These are phyloP conservation scores for Penicillium mononematosum DNA, from an alignment of 495 filamentous ascomycete genomes.

Conservation along the genomic window DNA sequence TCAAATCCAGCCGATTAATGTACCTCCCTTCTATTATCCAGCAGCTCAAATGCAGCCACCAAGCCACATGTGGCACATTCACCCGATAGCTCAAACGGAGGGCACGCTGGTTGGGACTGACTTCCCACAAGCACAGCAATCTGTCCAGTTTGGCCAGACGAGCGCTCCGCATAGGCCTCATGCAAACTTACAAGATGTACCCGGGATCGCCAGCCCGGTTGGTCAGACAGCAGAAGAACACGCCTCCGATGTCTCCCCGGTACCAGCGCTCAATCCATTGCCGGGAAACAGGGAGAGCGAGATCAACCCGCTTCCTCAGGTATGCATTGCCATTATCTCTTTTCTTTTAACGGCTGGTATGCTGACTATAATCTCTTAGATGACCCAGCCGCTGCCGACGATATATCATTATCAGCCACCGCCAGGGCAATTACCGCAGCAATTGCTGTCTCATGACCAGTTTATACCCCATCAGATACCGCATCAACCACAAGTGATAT, in stretches of 20 bases:
- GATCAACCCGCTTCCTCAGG: background rate
- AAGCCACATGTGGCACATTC: constrained; percentile 12
- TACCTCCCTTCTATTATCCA: constrained; percentile 25
- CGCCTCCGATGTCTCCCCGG: constrained; percentile 5
- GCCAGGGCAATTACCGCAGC: constrained; percentile 9
- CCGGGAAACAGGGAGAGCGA: background rate
- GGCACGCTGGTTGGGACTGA: background rate
- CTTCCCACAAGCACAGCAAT: constrained; percentile 15
- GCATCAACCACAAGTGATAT: constrained; percentile 22
- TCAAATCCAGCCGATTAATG: background rate
- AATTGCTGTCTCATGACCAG: constrained; percentile 14
- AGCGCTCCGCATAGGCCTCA: background rate
- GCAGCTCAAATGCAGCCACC: constrained; percentile 13
- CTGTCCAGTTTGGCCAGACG: background rate
- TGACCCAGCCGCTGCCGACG: constrained; percentile 8
- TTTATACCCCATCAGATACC: constrained; percentile 12
- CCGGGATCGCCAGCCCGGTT: constrained; percentile 10
- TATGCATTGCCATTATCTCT: background rate
- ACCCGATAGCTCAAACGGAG: background rate
- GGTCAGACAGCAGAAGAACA: constrained; percentile 7
- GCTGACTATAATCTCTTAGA: background rate
- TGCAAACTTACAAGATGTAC: constrained; percentile 5
- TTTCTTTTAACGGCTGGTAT: background rate
- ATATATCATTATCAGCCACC: constrained; percentile 18
- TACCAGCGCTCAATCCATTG: background rate